A percentile compares a stretch with the other conserved stretches of the same genome.
Evolutionary conservation across 345 rosid genomes (phyloP).

Genomic region (Brassica cretica): DNA sequence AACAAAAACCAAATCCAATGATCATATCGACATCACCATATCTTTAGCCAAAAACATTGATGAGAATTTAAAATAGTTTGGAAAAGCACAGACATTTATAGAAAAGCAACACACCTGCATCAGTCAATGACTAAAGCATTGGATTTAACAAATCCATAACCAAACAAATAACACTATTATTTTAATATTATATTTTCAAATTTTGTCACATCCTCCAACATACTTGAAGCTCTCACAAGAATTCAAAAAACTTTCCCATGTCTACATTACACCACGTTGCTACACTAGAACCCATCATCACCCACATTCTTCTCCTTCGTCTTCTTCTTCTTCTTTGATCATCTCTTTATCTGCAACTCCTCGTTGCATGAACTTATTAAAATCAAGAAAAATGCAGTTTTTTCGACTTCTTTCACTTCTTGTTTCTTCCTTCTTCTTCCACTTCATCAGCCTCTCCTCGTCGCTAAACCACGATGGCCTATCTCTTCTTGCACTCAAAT

Average conservation of each 20-base stretch:
- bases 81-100: constrained; percentile 2
- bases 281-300: constrained; percentile 10
- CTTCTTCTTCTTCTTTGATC: too few species aligned
- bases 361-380: constrained; percentile 51
- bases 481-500: constrained; percentile 84
- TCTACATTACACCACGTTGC: constrained; percentile 33
- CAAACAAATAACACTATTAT: not conserved
- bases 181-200: constrained; percentile 7
- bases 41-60: not conserved
- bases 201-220: constrained; percentile 25
- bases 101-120: constrained; percentile 24
- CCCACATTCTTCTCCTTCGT: constrained; percentile 23
- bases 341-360: constrained; percentile 54
- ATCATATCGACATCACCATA: constrained; percentile 20
- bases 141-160: constrained; percentile 19
- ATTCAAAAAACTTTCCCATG: constrained; percentile 26
- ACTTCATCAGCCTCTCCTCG: constrained; percentile 25
- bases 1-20: constrained; percentile 22
- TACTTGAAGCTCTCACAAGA: constrained; percentile 27
- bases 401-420: not conserved
- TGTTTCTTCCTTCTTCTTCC: constrained; percentile 22
- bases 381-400: constrained; percentile 15
- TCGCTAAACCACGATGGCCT: constrained; percentile 76
- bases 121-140: constrained; percentile 20
- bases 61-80: not conserved